A percentile compares a stretch with the other conserved stretches of the same genome.
These are phyloP conservation scores for Dictyostelium intermedium DNA, from an alignment of 78 protist genomes.

Conservation along the genomic window DNA sequence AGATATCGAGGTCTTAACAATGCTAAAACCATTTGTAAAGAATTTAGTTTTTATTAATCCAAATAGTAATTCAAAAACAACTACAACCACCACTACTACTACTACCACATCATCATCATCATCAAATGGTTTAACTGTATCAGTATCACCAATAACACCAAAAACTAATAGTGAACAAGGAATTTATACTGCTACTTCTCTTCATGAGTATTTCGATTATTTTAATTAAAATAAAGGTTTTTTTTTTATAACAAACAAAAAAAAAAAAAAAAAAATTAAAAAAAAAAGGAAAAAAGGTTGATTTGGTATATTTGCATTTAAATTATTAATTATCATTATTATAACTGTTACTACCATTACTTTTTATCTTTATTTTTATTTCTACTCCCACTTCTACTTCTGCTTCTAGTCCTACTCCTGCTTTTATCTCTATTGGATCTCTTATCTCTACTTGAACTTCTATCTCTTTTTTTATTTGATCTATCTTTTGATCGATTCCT, in stretches of 20 bases:
- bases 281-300: neutral
- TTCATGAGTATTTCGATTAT: constrained; percentile 62
- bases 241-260: neutral
- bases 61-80: neutral
- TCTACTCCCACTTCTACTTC: neutral
- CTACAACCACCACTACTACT: constrained; percentile 38
- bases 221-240: constrained; percentile 1
- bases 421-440: neutral
- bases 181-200: neutral
- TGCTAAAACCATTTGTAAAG: constrained; percentile 62
- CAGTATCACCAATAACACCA: neutral
- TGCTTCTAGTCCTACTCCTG: neutral
- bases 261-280: neutral
- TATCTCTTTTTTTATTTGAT: neutral
- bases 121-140: neutral
- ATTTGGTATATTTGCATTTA: no score
- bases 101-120: constrained; percentile 1
- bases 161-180: constrained; percentile 7
- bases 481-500: neutral
- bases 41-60: constrained; percentile 5
- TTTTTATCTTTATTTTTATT: neutral
- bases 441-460: neutral
- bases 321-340: no score
- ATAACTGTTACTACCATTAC: neutral
- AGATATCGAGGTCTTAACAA: constrained; percentile 25